Conservation (phyloP, 2,329 filamentous ascomycete genomes). For the Calonectria ilicicola region DNA sequence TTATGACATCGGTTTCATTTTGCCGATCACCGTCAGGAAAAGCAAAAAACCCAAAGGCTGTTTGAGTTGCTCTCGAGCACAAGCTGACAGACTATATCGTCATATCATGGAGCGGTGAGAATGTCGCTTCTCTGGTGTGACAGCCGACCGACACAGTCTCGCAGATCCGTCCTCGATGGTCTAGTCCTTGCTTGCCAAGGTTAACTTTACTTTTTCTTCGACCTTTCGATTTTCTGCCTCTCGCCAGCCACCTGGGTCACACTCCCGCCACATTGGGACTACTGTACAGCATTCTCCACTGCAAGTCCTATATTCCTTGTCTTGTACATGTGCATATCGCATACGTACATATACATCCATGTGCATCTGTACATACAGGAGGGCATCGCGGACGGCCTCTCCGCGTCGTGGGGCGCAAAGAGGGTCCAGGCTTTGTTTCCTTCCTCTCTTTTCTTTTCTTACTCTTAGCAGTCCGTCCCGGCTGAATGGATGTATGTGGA, state of each 20-base stretch:
- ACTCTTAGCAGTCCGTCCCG: constrained; percentile 14
- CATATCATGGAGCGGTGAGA: constrained; percentile 24
- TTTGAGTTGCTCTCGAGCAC: not conserved
- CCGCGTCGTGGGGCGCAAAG: constrained; percentile 7
- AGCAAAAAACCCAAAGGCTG: not conserved
- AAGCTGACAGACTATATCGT: not conserved
- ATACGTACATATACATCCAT: constrained; percentile 1
- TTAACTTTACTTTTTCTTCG: constrained; percentile 19
- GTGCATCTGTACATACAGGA: not conserved
- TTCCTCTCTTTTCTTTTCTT: not conserved
- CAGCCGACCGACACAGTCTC: constrained; percentile 15
- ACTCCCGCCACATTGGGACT: constrained; percentile 11
- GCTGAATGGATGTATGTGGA: constrained; percentile 24
- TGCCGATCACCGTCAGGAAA: not conserved
- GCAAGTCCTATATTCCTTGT: constrained; percentile 9
- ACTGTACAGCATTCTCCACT: constrained; percentile 18
- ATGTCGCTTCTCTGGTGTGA: constrained; percentile 15
- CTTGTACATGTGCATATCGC: not conserved
- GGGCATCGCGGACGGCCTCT: constrained; percentile 6
- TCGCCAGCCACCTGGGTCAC: constrained; percentile 16
- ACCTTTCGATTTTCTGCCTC: constrained; percentile 11
- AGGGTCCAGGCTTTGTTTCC: not conserved
- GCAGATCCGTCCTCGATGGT: constrained; percentile 14
- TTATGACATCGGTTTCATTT: not conserved
- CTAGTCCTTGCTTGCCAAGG: not conserved